A percentile compares a stretch with the other conserved stretches of the same genome.
Conservation (phyloP, 805 yeast species). For the Nakazawaea populi region DNA sequence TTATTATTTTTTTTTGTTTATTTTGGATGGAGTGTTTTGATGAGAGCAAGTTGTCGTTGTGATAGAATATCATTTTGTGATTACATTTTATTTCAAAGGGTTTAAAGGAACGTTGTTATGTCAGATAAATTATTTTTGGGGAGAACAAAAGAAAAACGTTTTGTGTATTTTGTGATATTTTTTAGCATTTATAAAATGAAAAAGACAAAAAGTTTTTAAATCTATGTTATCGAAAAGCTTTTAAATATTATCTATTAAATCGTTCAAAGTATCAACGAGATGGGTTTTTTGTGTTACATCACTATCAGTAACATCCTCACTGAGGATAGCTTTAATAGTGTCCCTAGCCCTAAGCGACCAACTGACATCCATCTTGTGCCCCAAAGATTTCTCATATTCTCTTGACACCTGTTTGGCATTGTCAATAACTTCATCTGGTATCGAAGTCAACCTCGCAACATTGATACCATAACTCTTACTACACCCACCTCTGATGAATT, state of each 20-base stretch:
- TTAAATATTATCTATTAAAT: slow-evolving; percentile 16
- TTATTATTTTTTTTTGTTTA: too few relatives aligned
- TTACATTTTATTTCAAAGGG: too few relatives aligned
- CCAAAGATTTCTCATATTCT: slow-evolving; percentile 17
- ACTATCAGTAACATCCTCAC: too few relatives aligned
- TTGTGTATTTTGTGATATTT: too few relatives aligned
- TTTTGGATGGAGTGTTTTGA: too few relatives aligned
- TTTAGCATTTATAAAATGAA: background rate
- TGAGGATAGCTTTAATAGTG: slow-evolving; percentile 1
- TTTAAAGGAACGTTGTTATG: too few relatives aligned
- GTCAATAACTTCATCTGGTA: slow-evolving; percentile 41
- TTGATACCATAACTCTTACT: slow-evolving; percentile 76
- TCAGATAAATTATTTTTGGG: too few relatives aligned
- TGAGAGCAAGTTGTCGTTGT: too few relatives aligned
- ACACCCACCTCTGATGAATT: slow-evolving; percentile 42
- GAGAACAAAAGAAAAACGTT: too few relatives aligned
- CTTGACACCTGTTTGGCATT: slow-evolving; percentile 35
- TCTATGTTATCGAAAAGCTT: too few relatives aligned
- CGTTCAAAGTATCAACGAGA: slow-evolving; percentile 13
- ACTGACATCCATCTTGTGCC: background rate
- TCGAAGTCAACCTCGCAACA: slow-evolving; percentile 72
- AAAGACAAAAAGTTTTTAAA: background rate
- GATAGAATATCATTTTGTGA: too few relatives aligned
- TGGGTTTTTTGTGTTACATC: background rate
- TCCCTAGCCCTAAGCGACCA: slow-evolving; percentile 9